Conservation (phyloP, 257 asterid species). For the Solanum peruvianum region DNA sequence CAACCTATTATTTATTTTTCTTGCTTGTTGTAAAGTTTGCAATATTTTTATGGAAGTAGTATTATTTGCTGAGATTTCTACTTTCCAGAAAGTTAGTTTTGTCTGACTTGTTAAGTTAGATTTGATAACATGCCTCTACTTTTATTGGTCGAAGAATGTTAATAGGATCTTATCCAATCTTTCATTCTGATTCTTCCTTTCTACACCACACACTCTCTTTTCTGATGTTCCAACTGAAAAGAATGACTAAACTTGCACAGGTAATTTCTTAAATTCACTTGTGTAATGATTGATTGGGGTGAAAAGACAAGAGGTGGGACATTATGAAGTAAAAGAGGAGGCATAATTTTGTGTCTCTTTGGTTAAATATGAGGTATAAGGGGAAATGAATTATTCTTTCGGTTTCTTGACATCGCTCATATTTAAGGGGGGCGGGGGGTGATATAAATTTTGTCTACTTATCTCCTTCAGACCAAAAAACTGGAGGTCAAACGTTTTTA, state of each 20-base stretch:
- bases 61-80: not conserved
- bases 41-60: not conserved
- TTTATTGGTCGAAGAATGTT: not conserved
- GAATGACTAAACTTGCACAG: not conserved
- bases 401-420: not conserved
- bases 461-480: not conserved
- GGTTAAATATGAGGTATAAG: not conserved
- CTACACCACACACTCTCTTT: not conserved
- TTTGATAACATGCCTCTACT: not conserved
- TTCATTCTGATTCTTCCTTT: not conserved
- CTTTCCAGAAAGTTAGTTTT: not conserved
- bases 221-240: not conserved
- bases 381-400: not conserved
- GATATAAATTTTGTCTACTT: not conserved
- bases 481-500: not conserved
- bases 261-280: not conserved
- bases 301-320: not conserved
- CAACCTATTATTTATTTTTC: not conserved
- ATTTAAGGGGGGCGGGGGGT: not conserved
- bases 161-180: not conserved
- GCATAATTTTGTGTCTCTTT: not conserved
- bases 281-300: not conserved
- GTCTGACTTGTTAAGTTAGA: not conserved
- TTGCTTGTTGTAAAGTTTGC: not conserved
- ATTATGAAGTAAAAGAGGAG: not conserved